phyloP scores from a whole-genome alignment of 2,329 filamentous ascomycete genomes.

The Aureobasidium namibiae region DNA sequence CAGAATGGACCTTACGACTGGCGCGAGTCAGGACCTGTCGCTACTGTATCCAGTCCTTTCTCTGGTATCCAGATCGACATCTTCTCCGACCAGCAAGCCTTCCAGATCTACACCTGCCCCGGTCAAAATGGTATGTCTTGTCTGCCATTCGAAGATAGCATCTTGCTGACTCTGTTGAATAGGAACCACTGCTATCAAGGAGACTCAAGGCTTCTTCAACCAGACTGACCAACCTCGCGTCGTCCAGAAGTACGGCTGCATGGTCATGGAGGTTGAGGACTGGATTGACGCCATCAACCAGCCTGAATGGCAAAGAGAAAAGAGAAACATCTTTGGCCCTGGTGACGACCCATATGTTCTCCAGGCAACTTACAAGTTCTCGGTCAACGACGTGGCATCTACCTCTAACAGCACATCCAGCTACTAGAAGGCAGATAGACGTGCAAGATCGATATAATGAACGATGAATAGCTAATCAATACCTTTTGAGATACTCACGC shows the following conservation, averaged over 20 bases:
- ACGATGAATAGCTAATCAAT: background rate
- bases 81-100: conserved; percentile 73
- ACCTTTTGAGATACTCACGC: background rate
- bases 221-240: conserved; percentile 48
- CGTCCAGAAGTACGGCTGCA: conserved; percentile 69
- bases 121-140: conserved; percentile 58
- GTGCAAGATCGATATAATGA: background rate
- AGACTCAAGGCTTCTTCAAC: conserved; percentile 57
- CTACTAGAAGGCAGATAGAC: background rate
- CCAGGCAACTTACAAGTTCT: conserved; percentile 38
- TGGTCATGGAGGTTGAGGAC: conserved; percentile 87
- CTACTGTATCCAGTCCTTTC: conserved; percentile 62
- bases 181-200: conserved; percentile 56
- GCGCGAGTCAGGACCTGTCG: conserved; percentile 50
- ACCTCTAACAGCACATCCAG: conserved; percentile 11
- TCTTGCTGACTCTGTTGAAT: conserved; percentile 11
- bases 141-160: conserved; percentile 25
- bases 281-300: conserved; percentile 93
- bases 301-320: conserved; percentile 69
- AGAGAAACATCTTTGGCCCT: conserved; percentile 42
- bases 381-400: conserved; percentile 22
- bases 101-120: conserved; percentile 82
- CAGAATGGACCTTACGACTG: conserved; percentile 54
- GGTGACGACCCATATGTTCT: conserved; percentile 35
- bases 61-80: conserved; percentile 79